A percentile compares a stretch with the other conserved stretches of the same genome.
Conservation (phyloP, 345 rosid species). For the Eucalyptus caleyi region DNA sequence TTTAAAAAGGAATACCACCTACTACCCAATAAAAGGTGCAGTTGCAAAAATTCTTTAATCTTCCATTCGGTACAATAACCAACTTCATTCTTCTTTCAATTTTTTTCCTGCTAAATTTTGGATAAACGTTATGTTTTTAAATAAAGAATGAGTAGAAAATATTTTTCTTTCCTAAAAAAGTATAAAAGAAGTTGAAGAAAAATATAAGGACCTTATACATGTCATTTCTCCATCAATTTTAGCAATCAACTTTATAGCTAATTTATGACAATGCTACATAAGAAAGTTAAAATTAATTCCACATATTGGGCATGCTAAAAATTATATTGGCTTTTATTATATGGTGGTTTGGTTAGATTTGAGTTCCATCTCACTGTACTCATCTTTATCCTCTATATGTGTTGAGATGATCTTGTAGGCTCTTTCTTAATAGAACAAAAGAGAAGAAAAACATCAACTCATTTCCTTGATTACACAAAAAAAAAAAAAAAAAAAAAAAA, state of each 20-base stretch:
- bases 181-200: not conserved
- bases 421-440: not conserved
- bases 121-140: not conserved
- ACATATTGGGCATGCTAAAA: too few species aligned
- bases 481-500: too few species aligned
- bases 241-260: too few species aligned
- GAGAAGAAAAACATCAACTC: not conserved
- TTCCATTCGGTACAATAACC: not conserved
- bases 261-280: fast-evolving
- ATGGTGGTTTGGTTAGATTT: not conserved
- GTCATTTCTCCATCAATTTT: not conserved
- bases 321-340: not conserved
- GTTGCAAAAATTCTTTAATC: not conserved
- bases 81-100: not conserved
- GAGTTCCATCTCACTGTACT: not conserved
- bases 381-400: not conserved
- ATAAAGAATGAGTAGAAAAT: not conserved
- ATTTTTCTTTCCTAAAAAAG: not conserved
- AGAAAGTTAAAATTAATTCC: too few species aligned
- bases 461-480: not conserved
- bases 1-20: not conserved
- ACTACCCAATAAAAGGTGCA: not conserved
- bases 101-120: not conserved
- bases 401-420: not conserved
- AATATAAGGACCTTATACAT: fast-evolving